Evolutionary conservation across 108 stramenopile species (phyloP).

Genomic region (Skeletonema grethae): DNA sequence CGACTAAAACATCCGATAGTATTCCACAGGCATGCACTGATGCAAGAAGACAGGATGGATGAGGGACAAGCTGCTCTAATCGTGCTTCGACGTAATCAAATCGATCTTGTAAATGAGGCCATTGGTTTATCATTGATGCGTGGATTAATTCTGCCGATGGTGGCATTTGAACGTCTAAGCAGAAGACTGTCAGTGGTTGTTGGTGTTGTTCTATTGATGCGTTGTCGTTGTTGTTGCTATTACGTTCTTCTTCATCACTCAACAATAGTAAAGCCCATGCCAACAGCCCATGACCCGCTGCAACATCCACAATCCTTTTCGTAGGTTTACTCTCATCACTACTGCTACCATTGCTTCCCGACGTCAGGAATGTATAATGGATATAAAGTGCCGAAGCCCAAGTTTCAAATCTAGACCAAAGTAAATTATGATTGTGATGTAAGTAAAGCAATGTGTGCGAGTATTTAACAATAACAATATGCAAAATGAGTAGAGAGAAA

Average conservation of each 20-base stretch:
- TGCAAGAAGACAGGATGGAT: slow-evolving; percentile 54
- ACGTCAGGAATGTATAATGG: slow-evolving; percentile 42
- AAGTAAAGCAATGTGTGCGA: too few relatives aligned
- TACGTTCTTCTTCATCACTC: slow-evolving; percentile 20
- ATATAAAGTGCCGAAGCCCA: slow-evolving; percentile 70
- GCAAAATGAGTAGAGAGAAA: too few relatives aligned
- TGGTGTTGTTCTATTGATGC: background rate
- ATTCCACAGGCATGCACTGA: slow-evolving; percentile 65
- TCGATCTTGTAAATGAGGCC: slow-evolving; percentile 42
- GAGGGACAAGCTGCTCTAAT: slow-evolving; percentile 48
- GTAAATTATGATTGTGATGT: too few relatives aligned
- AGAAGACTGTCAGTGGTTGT: slow-evolving; percentile 46
- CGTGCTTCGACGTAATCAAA: slow-evolving; percentile 68
- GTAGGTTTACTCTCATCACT: background rate
- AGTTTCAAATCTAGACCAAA: slow-evolving; percentile 48
- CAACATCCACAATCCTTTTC: slow-evolving; percentile 56
- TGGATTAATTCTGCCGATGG: slow-evolving; percentile 55
- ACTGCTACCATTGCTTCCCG: background rate
- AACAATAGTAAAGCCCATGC: slow-evolving; percentile 66
- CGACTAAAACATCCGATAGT: slow-evolving; percentile 56
- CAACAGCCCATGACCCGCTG: slow-evolving; percentile 65
- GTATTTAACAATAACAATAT: too few relatives aligned
- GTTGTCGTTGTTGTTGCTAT: background rate
- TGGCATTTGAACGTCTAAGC: slow-evolving; percentile 64
- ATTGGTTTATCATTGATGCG: slow-evolving; percentile 42